Percentiles rank a stretch among this genome's conserved stretches.
Conservation (phyloP, 2,329 filamentous ascomycete genomes). For the Pyrenophora teres region DNA sequence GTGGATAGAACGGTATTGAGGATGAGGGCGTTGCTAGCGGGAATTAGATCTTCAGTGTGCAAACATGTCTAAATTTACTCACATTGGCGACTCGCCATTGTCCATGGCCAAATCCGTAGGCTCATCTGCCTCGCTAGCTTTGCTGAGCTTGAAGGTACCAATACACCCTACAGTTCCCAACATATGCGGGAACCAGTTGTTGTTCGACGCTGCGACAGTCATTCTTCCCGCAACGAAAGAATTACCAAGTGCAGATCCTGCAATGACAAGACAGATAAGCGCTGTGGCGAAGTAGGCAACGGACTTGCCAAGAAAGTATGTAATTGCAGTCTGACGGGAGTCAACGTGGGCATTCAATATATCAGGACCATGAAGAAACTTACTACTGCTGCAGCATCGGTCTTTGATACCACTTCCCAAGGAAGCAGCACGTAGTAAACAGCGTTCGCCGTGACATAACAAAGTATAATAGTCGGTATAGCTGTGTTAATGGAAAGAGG, state of each 20-base stretch:
- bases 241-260: constrained; percentile 65
- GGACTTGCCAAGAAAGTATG: constrained; percentile 60
- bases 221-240: constrained; percentile 68
- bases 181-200: constrained; percentile 36
- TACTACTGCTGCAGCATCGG: constrained; percentile 68
- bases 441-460: constrained; percentile 64
- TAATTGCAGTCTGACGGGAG: constrained; percentile 36
- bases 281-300: constrained; percentile 57
- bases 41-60: not conserved
- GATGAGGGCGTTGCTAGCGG: constrained; percentile 38
- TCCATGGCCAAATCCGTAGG: constrained; percentile 33
- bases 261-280: constrained; percentile 65
- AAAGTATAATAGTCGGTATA: constrained; percentile 64
- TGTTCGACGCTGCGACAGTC: constrained; percentile 61
- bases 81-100: constrained; percentile 45
- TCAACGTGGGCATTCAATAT: not conserved
- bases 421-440: constrained; percentile 68
- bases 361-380: constrained; percentile 22
- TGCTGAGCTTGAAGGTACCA: constrained; percentile 31
- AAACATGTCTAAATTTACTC: constrained; percentile 1
- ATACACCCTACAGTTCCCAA: constrained; percentile 39
- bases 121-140: constrained; percentile 9
- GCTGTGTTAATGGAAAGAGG: constrained; percentile 67
- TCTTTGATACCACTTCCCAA: constrained; percentile 63
- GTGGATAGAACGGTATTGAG: constrained; percentile 50